Evolutionary conservation across 2,329 filamentous ascomycete genomes (phyloP), one percentile per base, ranked within the genome.

Genomic region (Colletotrichum godetiae): DNA sequence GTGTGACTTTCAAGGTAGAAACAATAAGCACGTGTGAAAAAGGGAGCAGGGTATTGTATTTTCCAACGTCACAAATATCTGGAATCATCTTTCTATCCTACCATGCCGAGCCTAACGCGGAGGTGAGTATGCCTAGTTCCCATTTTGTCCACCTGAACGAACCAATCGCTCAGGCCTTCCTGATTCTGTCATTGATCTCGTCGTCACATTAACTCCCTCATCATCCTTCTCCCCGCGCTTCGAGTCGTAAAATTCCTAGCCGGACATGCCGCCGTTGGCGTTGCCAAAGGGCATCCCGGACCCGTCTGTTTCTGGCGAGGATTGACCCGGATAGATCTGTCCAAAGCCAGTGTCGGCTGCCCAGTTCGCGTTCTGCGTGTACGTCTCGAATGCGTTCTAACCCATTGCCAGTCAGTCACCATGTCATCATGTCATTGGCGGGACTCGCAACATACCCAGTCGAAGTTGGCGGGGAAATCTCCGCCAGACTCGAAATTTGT

Each of bases 301-400:
- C 11, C 24, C 29, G 33, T 67, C 68, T 42, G 72, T 71, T 59
- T 74, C 72, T 19, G 67, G 72, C 22, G 72, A 67, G 15, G 68
- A 46, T 63, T 74, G 68, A 5, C 63, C 68, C 0, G 72, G 75
- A 82, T 73, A 80, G 4, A 79, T 82, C 74, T 90, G 85, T 66
- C 87, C 85, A 76, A 89, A 88, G 19, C 85, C 84, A 69, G 87
- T 86, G 37, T 90, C 88, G 3, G 83, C 81, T 31, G 85, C 87
- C 84, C 88, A 90, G 55, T 85, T 86, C 15, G 87, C 85, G n/a
- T 80, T 86, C 65, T 91, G 89, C 0, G 89, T 85, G 74, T 88
- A 91, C 64, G 86, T 90, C 73, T 91, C 89, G 60, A 91, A 87
- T 13, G 87, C 86, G 56, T 86, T 86, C 89, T 91, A 65, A 46